Conservation (phyloP, 2,329 filamentous ascomycete genomes). For the Diaporthe nobilis region DNA sequence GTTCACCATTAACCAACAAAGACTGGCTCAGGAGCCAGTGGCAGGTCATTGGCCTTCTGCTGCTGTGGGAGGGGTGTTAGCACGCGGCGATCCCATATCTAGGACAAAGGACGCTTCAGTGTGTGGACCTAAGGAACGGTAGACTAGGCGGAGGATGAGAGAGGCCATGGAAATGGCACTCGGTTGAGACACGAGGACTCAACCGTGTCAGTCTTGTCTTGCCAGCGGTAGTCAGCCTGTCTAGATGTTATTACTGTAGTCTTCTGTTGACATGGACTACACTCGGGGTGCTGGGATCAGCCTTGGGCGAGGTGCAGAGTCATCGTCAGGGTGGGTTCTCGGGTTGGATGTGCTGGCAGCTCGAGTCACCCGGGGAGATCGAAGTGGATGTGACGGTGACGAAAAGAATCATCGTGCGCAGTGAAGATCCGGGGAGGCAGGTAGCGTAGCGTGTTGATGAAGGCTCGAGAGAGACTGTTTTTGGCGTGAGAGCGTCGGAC, state of each 20-base stretch:
- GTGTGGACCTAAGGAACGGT: not conserved
- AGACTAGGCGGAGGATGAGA: not conserved
- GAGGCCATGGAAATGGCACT: slow-evolving; percentile 10
- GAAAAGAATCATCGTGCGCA: slow-evolving; percentile 3
- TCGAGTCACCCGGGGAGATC: not conserved
- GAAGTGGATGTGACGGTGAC: slow-evolving; percentile 13
- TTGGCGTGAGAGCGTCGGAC: not conserved
- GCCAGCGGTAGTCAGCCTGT: not conserved
- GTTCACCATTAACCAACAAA: not conserved
- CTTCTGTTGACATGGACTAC: not conserved
- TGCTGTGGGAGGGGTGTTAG: not conserved
- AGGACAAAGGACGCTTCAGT: not conserved
- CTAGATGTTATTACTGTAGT: not conserved
- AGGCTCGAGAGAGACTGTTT: not conserved
- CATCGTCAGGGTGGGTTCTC: not conserved
- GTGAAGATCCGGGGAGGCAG: slow-evolving; percentile 3
- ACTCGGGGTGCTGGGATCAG: not conserved
- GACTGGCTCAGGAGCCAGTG: not conserved
- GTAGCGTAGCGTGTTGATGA: not conserved
- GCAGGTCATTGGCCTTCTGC: not conserved
- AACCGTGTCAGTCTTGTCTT: not conserved
- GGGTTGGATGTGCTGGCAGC: slow-evolving; percentile 6
- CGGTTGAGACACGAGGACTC: not conserved
- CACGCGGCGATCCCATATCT: not conserved
- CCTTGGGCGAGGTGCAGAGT: not conserved